phyloP scores from a whole-genome alignment of 352 stramenopile genomes.

The Pythium monospermum region DNA sequence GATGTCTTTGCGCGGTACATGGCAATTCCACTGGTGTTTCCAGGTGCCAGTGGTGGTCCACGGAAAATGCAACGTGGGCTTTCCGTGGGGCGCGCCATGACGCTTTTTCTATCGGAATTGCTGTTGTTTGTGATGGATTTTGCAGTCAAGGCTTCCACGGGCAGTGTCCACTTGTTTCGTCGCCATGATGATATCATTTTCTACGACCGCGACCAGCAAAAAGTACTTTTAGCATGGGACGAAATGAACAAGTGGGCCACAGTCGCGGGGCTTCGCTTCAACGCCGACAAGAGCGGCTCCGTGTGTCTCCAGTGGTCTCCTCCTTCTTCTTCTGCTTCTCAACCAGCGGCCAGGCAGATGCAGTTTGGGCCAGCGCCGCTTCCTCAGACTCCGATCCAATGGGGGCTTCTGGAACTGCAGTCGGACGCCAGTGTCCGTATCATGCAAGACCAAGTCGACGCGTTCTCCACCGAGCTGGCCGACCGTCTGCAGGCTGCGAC shows the following conservation, averaged over 20 bases:
- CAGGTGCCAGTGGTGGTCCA: conserved; percentile 22
- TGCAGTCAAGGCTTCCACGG: conserved; percentile 25
- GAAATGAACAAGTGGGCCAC: conserved; percentile 29
- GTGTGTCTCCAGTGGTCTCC: conserved; percentile 16
- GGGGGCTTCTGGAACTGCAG: conserved; percentile 38
- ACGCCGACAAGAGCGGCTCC: conserved; percentile 37
- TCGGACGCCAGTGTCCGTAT: conserved; percentile 35
- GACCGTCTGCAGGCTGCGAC: conserved; percentile 28
- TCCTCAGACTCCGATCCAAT: conserved; percentile 29
- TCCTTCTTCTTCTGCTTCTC: no score
- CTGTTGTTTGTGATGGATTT: conserved; percentile 50
- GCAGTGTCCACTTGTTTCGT: conserved; percentile 32
- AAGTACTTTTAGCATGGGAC: conserved; percentile 27
- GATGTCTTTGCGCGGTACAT: conserved; percentile 33
- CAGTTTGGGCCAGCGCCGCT: conserved; percentile 19
- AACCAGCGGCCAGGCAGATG: no score
- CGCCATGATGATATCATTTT: conserved; percentile 51
- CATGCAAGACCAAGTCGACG: conserved; percentile 23
- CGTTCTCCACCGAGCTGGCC: conserved; percentile 35
- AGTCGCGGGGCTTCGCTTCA: conserved; percentile 31
- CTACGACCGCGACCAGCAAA: conserved; percentile 28
- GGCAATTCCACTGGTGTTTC: conserved; percentile 36
- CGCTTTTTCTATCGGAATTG: conserved; percentile 34
- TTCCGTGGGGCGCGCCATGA: conserved; percentile 41
- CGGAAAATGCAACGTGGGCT: conserved; percentile 33